Evolutionary conservation across 2,329 filamentous ascomycete species (phyloP).

Genomic region (Fusarium sp.): DNA sequence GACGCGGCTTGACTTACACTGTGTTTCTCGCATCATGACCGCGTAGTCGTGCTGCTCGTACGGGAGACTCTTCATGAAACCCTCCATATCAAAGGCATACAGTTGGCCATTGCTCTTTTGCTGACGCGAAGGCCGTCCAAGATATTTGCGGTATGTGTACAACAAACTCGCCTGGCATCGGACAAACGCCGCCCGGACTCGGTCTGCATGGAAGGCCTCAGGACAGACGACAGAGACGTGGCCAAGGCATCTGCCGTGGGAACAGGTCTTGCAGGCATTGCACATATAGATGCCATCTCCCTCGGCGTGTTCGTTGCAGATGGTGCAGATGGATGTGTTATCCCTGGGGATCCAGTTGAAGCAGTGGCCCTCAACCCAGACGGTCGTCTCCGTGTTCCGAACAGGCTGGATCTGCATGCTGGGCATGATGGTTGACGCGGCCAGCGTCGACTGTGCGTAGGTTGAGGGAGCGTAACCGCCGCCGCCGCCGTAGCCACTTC

Average conservation of each 20-base stretch:
- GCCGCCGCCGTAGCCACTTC: constrained; percentile 32
- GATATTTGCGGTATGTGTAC: constrained; percentile 74
- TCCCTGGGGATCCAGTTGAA: constrained; percentile 75
- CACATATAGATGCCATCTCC: constrained; percentile 82
- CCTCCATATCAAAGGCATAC: constrained; percentile 74
- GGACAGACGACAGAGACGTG: constrained; percentile 74
- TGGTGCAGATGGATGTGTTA: constrained; percentile 70
- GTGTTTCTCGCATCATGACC: constrained; percentile 73
- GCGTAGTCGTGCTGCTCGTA: constrained; percentile 75
- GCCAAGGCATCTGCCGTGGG: constrained; percentile 71
- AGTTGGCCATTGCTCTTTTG: constrained; percentile 71
- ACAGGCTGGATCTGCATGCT: constrained; percentile 85
- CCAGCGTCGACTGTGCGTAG: constrained; percentile 87
- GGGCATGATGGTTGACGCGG: constrained; percentile 88
- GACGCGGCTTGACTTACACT: constrained; percentile 60
- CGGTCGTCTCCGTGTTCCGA: constrained; percentile 79
- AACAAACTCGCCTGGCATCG: constrained; percentile 74
- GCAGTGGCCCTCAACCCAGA: constrained; percentile 89
- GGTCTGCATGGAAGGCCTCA: constrained; percentile 70
- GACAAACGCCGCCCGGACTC: constrained; percentile 73
- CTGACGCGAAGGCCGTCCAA: constrained; percentile 69
- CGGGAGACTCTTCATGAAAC: constrained; percentile 73
- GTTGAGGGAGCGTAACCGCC: constrained; percentile 82
- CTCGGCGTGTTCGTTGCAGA: constrained; percentile 81
- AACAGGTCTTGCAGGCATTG: constrained; percentile 69